These are phyloP conservation scores for Stephania japonica DNA, from an alignment of 164 flowering plant species.

Conservation along the genomic window DNA sequence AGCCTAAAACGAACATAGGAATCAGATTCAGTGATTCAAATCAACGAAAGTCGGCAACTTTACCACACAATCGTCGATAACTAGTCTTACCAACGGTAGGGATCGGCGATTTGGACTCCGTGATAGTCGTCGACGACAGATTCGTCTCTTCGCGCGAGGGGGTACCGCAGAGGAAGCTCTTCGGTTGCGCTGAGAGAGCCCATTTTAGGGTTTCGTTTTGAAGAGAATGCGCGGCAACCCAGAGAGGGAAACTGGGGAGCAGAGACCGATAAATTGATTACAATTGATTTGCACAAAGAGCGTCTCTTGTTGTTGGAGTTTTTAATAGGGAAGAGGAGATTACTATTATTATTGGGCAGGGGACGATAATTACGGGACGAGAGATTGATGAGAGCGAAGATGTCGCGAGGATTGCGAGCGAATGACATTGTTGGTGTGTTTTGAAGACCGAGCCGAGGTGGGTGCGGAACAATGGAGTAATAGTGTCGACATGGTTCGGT, in stretches of 20 bases:
- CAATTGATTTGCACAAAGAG: background rate
- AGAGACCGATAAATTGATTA: background rate
- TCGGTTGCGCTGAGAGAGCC: slow-evolving; percentile 33
- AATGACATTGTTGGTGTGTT: background rate
- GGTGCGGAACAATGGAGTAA: slow-evolving; percentile 3
- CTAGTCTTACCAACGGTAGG: slow-evolving; percentile 69
- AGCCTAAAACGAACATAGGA: slow-evolving; percentile 42
- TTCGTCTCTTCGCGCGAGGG: slow-evolving; percentile 64
- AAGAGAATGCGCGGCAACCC: background rate
- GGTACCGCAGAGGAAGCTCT: slow-evolving; percentile 38
- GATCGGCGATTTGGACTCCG: slow-evolving; percentile 67
- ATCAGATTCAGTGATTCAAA: background rate
- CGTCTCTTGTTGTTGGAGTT: background rate
- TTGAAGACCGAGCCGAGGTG: too few species aligned
- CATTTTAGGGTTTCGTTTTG: slow-evolving; percentile 20
- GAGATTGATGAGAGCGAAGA: background rate
- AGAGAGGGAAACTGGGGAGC: background rate
- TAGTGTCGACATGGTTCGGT: background rate
- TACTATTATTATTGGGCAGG: too few species aligned
- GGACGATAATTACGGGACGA: background rate
- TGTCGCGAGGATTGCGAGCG: background rate
- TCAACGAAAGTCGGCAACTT: background rate
- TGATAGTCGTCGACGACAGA: slow-evolving; percentile 71
- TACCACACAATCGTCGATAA: background rate
- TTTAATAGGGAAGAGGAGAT: background rate